phyloP scores from a whole-genome alignment of 805 yeast genomes.

The Isabelozyma heimii region DNA sequence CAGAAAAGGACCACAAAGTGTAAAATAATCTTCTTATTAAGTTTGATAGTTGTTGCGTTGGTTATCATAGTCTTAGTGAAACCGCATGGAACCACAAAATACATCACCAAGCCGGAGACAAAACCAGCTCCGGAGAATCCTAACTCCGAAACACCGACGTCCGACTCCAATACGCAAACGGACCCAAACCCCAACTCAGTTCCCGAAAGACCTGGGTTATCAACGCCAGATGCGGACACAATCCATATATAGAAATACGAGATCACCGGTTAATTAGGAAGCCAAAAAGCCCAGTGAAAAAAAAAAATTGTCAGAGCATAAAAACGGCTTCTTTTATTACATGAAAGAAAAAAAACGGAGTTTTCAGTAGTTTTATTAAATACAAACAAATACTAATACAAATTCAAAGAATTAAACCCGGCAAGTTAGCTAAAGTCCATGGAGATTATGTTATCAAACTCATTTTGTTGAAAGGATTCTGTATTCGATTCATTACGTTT shows the following conservation, averaged over 20 bases:
- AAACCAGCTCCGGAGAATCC: conserved; percentile 6
- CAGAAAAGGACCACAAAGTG: conserved; percentile 91
- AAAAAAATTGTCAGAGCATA: too few species aligned
- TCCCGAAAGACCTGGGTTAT: conserved; percentile 1
- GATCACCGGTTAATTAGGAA: not conserved
- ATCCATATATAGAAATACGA: not conserved
- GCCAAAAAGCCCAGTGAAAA: not conserved
- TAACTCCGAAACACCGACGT: not conserved
- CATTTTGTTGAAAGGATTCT: too few species aligned
- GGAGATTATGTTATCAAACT: too few species aligned
- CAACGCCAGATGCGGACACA: not conserved
- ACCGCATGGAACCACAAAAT: conserved; percentile 41
- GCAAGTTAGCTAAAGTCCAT: not conserved
- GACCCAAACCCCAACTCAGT: not conserved
- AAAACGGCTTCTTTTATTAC: not conserved
- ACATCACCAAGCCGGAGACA: conserved; percentile 11
- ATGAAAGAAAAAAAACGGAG: not conserved
- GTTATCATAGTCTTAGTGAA: conserved; percentile 69
- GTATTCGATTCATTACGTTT: too few species aligned
- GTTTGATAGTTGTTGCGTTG: conserved; percentile 68
- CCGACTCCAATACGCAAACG: not conserved
- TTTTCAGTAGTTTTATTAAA: not conserved
- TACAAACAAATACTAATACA: not conserved
- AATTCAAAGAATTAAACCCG: not conserved
- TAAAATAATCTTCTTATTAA: conserved; percentile 72